phyloP scores from a whole-genome alignment of 805 yeast genomes.

The Sungouiozyma intestinalis region DNA sequence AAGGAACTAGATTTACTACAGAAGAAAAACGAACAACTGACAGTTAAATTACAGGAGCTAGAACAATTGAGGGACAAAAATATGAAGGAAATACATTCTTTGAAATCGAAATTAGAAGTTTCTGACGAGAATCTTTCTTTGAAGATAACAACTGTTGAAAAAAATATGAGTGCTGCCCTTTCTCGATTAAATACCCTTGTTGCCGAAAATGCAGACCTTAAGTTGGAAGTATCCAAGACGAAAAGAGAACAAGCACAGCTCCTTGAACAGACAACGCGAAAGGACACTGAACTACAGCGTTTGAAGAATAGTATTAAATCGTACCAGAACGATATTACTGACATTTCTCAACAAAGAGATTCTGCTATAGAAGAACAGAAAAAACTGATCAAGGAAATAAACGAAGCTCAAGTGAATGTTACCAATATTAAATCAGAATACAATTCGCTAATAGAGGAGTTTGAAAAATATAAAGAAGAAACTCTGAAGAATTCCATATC shows the following conservation, averaged over 20 bases:
- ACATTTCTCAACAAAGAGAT: conserved; percentile 26
- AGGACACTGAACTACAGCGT: conserved; percentile 28
- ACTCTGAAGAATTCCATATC: conserved; percentile 8
- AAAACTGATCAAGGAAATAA: conserved; percentile 20
- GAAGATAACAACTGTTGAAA: conserved; percentile 28
- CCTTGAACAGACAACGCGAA: conserved; percentile 28
- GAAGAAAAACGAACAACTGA: conserved; percentile 5
- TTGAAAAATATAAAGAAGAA: conserved; percentile 24
- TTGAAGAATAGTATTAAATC: conserved; percentile 19
- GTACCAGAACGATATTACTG: conserved; percentile 20
- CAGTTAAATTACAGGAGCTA: conserved; percentile 7
- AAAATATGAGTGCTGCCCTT: conserved; percentile 28
- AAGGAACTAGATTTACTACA: conserved; percentile 1
- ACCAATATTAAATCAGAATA: conserved; percentile 16
- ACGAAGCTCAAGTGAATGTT: conserved; percentile 20
- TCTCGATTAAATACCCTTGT: conserved; percentile 30
- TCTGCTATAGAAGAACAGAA: conserved; percentile 21
- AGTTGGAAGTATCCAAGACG: conserved; percentile 30
- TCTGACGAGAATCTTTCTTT: conserved; percentile 29
- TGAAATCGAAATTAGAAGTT: conserved; percentile 23
- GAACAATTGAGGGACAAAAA: conserved; percentile 15
- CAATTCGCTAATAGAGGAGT: conserved; percentile 36
- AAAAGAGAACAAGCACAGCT: conserved; percentile 31
- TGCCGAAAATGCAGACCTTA: conserved; percentile 36
- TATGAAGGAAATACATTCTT: conserved; percentile 25